Evolutionary conservation across 1,139 yeast species (phyloP).

Genomic region (Pichia sp.): DNA sequence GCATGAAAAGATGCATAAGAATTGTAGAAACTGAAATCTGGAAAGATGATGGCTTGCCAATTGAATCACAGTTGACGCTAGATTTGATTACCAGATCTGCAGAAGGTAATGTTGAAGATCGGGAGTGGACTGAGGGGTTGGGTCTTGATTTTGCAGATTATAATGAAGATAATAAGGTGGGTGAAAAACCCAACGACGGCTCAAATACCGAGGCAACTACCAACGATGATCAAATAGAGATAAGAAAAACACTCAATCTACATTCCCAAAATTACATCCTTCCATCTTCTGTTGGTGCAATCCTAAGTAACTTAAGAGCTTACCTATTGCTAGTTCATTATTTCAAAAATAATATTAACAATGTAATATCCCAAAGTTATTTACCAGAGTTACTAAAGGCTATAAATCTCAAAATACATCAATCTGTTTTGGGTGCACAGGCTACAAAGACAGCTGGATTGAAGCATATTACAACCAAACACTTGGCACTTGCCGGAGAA

Average conservation of each 20-base stretch:
- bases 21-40: constrained; percentile 69
- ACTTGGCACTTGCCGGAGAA: constrained; percentile 67
- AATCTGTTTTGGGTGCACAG: constrained; percentile 70
- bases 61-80: constrained; percentile 46
- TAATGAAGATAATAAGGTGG: neutral
- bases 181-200: constrained; percentile 19
- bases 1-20: constrained; percentile 42
- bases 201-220: neutral
- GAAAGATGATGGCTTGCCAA: constrained; percentile 61
- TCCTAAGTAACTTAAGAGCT: constrained; percentile 41
- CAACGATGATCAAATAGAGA: neutral
- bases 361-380: constrained; percentile 35
- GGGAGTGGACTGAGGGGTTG: constrained; percentile 16
- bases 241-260: constrained; percentile 38
- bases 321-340: constrained; percentile 47
- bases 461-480: constrained; percentile 71
- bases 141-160: constrained; percentile 23
- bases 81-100: constrained; percentile 54
- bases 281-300: constrained; percentile 39
- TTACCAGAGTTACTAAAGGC: constrained; percentile 44
- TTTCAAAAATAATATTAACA: constrained; percentile 35
- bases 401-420: constrained; percentile 53
- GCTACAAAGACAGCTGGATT: constrained; percentile 74
- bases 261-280: constrained; percentile 36
- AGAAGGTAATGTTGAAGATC: constrained; percentile 13